A percentile compares a stretch with the other conserved stretches of the same genome.
These are phyloP conservation scores for Aspergillus thermomutatus DNA, from an alignment of 2,329 filamentous ascomycete genomes.

Conservation along the genomic window DNA sequence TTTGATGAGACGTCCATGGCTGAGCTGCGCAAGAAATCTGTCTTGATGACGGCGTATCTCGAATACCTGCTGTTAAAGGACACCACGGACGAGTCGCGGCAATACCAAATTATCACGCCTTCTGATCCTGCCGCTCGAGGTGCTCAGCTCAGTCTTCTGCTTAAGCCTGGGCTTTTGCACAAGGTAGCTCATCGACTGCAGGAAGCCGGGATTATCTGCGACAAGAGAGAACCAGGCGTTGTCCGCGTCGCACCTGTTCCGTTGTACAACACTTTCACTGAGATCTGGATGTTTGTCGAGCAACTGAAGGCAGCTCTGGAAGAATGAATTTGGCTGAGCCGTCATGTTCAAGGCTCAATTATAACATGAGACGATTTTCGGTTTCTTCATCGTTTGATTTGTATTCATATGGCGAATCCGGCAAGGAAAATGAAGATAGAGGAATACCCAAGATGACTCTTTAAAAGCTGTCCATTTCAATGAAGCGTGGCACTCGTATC, in stretches of 20 bases:
- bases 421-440: not conserved
- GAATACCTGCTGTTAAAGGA: constrained; percentile 59
- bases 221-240: constrained; percentile 80
- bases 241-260: constrained; percentile 78
- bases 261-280: constrained; percentile 74
- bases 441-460: not conserved
- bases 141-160: constrained; percentile 71
- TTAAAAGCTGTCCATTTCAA: not conserved
- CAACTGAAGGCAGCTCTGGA: constrained; percentile 31
- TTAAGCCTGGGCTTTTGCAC: constrained; percentile 70
- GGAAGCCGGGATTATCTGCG: constrained; percentile 69
- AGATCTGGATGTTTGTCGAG: constrained; percentile 59
- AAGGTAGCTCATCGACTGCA: constrained; percentile 62
- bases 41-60: constrained; percentile 71
- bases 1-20: constrained; percentile 69
- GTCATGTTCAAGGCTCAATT: not conserved
- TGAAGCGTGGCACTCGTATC: not conserved
- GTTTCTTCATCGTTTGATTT: not conserved
- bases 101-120: constrained; percentile 66
- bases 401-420: not conserved
- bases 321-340: not conserved
- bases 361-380: not conserved
- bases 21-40: constrained; percentile 64
- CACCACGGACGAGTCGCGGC: constrained; percentile 31
- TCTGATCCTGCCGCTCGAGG: constrained; percentile 63